Base-by-base conservation (phyloP, 345 rosid species). In the Kandelia obovata region DNA sequence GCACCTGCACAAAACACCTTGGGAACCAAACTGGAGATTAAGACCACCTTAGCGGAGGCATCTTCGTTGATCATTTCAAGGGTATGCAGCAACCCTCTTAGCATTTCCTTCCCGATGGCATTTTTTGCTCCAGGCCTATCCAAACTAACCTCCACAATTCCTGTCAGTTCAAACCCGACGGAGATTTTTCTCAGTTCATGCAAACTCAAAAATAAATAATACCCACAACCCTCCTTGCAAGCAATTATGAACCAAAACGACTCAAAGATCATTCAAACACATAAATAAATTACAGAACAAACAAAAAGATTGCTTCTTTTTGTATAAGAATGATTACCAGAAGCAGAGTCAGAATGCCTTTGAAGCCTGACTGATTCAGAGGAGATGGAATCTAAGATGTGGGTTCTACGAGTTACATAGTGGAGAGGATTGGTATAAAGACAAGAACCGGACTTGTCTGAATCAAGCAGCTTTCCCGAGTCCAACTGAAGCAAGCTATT, bases 1-100 rank as follows among this genome's bases (percentile, higher is more conserved):
- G 97, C 98, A 20, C 98, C 98, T 31, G 97, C 96, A 57, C 97
- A 94, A 78, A 94, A 94, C 57, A 80, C 86, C 32, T 83, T 85
- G 6, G 97, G 96, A 75, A 89, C 92, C 30, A 86, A 78, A 68
- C 98, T 94, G 67, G 70, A 74, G 34, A 91, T 81, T 87, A 91
- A 61, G 47, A 86, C 89, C 71, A 94, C 95, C 31, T 78, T 86
- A 49, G 87, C 92, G 0, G 89, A 80, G 51, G 73, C 72, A 78
- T 94, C 97, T 35, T 68, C 62, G 4, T 67, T 71, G 52, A 94
- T 81, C 30, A 73, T 69, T 73, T 89, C 96, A 62, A 94, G 85
- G 13, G 77, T n/a, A 69, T 77, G 77, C 69, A 79, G 83, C 11
- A 94, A 80, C 39, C 93, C 86, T 74, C 83, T 86, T 59, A 89